A percentile compares a stretch with the other conserved stretches of the same genome.
Evolutionary conservation across 495 filamentous ascomycete species (phyloP).

Genomic region (Neurospora sp.): DNA sequence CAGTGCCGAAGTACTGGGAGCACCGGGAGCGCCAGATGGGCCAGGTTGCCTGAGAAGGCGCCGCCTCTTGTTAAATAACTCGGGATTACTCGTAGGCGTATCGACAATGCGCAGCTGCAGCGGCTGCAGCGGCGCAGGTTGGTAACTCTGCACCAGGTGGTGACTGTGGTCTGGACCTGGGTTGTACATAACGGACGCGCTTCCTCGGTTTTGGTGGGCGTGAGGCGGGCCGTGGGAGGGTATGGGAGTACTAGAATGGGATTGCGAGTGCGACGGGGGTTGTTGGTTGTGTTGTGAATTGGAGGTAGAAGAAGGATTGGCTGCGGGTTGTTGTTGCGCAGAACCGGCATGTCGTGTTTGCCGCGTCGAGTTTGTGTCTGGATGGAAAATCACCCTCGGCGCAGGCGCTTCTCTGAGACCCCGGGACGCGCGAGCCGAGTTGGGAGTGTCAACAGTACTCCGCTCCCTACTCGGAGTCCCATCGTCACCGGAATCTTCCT

Average conservation of each 20-base stretch:
- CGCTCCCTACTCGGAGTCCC: slow-evolving; percentile 54
- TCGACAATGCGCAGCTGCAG: slow-evolving; percentile 56
- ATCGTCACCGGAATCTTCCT: slow-evolving; percentile 47
- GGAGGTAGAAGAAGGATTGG: slow-evolving; percentile 17
- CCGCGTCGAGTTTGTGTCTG: slow-evolving; percentile 52
- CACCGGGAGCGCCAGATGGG: slow-evolving; percentile 7
- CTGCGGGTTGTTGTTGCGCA: slow-evolving; percentile 31
- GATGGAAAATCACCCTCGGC: slow-evolving; percentile 71
- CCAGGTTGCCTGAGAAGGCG: slow-evolving; percentile 18
- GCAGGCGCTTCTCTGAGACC: slow-evolving; percentile 70
- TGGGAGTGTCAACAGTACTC: slow-evolving; percentile 50
- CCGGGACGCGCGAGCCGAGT: slow-evolving; percentile 48
- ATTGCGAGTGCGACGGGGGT: slow-evolving; percentile 10
- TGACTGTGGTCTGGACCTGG: slow-evolving; percentile 32
- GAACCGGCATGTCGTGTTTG: slow-evolving; percentile 45
- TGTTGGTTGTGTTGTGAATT: slow-evolving; percentile 20
- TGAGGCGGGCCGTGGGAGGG: slow-evolving; percentile 10
- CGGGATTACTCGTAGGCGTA: slow-evolving; percentile 58
- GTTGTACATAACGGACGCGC: slow-evolving; percentile 27
- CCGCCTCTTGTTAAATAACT: slow-evolving; percentile 44
- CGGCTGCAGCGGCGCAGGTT: slow-evolving; percentile 44
- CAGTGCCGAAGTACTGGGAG: slow-evolving; percentile 14
- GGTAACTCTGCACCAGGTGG: slow-evolving; percentile 46
- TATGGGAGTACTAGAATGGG: slow-evolving; percentile 9
- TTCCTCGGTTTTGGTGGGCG: slow-evolving; percentile 22